Base-by-base conservation (phyloP, 2,329 filamentous ascomycete species). In the Ceratocystis variospora region DNA sequence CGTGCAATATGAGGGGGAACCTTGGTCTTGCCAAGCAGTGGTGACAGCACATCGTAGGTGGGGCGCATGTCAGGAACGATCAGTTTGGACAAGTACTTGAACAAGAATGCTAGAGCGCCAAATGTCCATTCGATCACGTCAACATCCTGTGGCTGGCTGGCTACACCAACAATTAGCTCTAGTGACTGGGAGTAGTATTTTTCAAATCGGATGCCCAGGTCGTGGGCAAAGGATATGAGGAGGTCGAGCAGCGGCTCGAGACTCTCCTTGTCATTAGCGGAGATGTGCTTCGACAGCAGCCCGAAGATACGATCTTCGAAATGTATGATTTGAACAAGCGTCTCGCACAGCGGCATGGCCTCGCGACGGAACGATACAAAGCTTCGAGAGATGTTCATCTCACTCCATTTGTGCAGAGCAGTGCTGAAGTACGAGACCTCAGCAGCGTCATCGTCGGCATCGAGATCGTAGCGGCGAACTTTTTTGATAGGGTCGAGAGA, bases 111-210 rank as follows among this genome's bases (percentile, higher is more conserved):
- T 66, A 99, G 80, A 71, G 90, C 92, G 12, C 87, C 90, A 76
- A 99, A 99, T 63, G 90, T 93, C 92, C 93, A 97, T 77, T 99
- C 94, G 63, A 97, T 89, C n/a, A 95, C 91, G 69, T 92, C 89
- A 31, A 89, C 86, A 72, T 89, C 87, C 66, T 88, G 81, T 64
- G 89, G 85, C 71, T 85, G 88, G 65, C 86, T 86, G 10, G 91
- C 92, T 70, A 97, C 83, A 17, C 85, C 84, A 48, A 89, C 83
- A 65, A 99, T 85, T 65, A 95, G 79, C 65, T 80, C 82, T 67
- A 99, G 83, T 31, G 88, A 85, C 63, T 83, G 81, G 59, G 85
- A 81, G 74, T 96, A 97, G 75, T 96, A 86, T 72, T 88, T 90
- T 76, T 96, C 92, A 72, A 99, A 99, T 61, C 87, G 82, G 19